phyloP scores from a whole-genome alignment of 2,329 filamentous ascomycete genomes.

The Colletotrichum sp. region DNA sequence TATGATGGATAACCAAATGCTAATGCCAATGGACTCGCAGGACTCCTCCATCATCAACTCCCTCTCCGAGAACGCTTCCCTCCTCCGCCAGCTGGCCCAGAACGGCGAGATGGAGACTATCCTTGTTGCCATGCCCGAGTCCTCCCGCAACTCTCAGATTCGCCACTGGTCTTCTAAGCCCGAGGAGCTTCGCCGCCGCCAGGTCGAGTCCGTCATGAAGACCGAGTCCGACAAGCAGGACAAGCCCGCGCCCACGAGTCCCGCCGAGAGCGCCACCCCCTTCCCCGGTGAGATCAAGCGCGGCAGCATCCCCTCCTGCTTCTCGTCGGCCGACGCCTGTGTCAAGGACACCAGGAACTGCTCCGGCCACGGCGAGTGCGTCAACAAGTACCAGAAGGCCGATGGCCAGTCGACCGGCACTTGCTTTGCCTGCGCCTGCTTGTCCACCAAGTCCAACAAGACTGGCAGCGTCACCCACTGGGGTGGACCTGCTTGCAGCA shows the following conservation, averaged over 20 bases:
- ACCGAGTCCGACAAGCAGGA: conserved; percentile 27
- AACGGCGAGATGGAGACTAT: conserved; percentile 60
- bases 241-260: conserved; percentile 21
- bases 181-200: conserved; percentile 52
- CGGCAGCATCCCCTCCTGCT: conserved; percentile 72
- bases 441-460: conserved; percentile 57
- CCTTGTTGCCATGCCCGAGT: conserved; percentile 58
- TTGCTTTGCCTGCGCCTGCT: conserved; percentile 84
- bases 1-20: neutral
- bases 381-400: conserved; percentile 63
- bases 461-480: conserved; percentile 71
- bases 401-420: conserved; percentile 43
- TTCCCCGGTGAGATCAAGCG: conserved; percentile 39
- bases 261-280: conserved; percentile 26
- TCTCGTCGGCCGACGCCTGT: conserved; percentile 73
- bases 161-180: conserved; percentile 45
- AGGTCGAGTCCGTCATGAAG: conserved; percentile 50
- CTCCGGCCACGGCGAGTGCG: conserved; percentile 81
- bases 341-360: conserved; percentile 75
- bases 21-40: neutral
- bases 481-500: conserved; percentile 88
- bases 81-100: conserved; percentile 49
- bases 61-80: conserved; percentile 48
- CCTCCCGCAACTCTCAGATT: conserved; percentile 39
- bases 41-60: conserved; percentile 42